Conservation (phyloP, 2,329 filamentous ascomycete species). For the Dothideomycetidae sp. region DNA sequence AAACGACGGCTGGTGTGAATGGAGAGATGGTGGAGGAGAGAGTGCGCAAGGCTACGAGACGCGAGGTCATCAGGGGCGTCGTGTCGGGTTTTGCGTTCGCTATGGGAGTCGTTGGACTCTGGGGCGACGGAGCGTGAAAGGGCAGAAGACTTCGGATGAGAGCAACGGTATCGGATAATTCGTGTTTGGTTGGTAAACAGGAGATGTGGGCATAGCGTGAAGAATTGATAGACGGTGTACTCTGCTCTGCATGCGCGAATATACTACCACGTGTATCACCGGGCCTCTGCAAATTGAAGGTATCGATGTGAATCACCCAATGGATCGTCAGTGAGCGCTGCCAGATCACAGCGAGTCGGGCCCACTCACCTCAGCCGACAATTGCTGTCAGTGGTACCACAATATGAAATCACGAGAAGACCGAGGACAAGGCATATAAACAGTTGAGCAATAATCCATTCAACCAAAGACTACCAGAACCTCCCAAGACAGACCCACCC, state of each 20-base stretch:
- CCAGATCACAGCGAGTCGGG: too few relatives aligned
- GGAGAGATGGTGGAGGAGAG: conserved; percentile 35
- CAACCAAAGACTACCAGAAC: not conserved
- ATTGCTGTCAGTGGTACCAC: not conserved
- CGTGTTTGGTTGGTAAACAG: not conserved
- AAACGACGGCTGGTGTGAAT: conserved; percentile 25
- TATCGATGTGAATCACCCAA: too few relatives aligned
- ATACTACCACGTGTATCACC: not conserved
- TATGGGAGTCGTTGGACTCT: conserved; percentile 35
- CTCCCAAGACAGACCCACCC: not conserved
- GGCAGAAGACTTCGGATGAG: conserved; percentile 1
- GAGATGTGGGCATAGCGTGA: not conserved
- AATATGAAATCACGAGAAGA: not conserved
- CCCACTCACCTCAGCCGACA: too few relatives aligned
- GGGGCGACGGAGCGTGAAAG: conserved; percentile 30
- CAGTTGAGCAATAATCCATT: conserved; percentile 1
- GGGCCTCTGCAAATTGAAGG: too few relatives aligned
- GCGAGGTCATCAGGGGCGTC: conserved; percentile 29
- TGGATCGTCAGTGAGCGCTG: too few relatives aligned
- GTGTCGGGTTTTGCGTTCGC: conserved; percentile 31
- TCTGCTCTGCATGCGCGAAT: not conserved
- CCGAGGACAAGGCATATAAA: not conserved
- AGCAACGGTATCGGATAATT: not conserved
- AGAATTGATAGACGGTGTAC: not conserved
- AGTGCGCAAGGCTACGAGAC: conserved; percentile 28